These are phyloP conservation scores for Mycena haematopus DNA, from an alignment of 768 basidiomycete species.

Conservation along the genomic window DNA sequence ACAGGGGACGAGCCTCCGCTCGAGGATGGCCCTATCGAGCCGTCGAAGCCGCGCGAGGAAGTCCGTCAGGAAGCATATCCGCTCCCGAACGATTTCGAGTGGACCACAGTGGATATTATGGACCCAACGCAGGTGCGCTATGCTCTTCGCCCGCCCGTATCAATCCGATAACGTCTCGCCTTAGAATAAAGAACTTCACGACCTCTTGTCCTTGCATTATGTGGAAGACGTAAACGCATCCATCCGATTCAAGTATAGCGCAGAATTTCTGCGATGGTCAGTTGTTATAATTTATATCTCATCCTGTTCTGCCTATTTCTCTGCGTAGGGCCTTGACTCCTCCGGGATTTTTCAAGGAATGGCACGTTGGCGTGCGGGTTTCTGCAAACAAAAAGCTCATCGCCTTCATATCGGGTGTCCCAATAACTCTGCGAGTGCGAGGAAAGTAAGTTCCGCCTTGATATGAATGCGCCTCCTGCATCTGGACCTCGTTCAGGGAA, in stretches of 20 bases:
- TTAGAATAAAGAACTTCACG: constrained; percentile 90
- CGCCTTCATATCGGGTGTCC: constrained; percentile 96
- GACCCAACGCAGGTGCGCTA: constrained; percentile 71
- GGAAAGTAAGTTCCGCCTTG: constrained; percentile 61
- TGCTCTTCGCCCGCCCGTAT: not conserved
- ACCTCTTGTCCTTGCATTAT: constrained; percentile 90
- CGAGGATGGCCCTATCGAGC: constrained; percentile 90
- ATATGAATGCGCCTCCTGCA: constrained; percentile 1
- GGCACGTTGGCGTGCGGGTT: constrained; percentile 96
- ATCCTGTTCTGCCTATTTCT: not conserved
- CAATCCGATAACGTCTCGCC: not conserved
- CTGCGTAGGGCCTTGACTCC: constrained; percentile 85
- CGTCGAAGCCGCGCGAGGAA: constrained; percentile 73
- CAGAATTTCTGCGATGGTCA: constrained; percentile 93
- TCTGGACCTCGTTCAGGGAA: constrained; percentile 45
- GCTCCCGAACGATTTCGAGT: constrained; percentile 92
- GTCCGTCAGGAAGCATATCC: constrained; percentile 89
- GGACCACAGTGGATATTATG: constrained; percentile 82
- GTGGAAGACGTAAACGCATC: constrained; percentile 95
- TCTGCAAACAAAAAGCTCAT: constrained; percentile 93
- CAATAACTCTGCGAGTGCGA: constrained; percentile 85
- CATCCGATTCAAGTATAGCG: constrained; percentile 95
- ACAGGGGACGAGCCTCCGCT: constrained; percentile 67
- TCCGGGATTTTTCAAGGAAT: constrained; percentile 91
- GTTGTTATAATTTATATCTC: constrained; percentile 22